A percentile compares a stretch with the other conserved stretches of the same genome.
Evolutionary conservation across 768 basidiomycete genomes (phyloP).

Genomic region (Polyporus arcularius): DNA sequence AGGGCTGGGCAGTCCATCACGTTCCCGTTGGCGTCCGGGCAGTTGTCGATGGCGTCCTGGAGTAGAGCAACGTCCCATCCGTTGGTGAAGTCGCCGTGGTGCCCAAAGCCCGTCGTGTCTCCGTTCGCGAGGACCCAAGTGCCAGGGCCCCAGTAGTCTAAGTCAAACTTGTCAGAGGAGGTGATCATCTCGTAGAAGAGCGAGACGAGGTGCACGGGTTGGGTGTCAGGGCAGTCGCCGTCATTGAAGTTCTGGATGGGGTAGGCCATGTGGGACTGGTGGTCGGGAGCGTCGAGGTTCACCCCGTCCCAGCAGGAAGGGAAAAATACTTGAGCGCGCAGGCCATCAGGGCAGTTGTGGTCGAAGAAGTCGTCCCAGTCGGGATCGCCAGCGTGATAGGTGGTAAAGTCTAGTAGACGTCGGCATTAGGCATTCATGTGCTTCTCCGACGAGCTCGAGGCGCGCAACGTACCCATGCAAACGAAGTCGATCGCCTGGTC

Average conservation of each 20-base stretch:
- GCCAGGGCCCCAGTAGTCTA: constrained; percentile 20
- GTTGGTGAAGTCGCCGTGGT: constrained; percentile 28
- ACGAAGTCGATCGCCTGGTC: constrained; percentile 37
- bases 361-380: constrained; percentile 20
- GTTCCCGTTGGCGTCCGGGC: constrained; percentile 27
- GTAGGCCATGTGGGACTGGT: constrained; percentile 42
- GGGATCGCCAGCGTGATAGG: constrained; percentile 19
- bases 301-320: constrained; percentile 41
- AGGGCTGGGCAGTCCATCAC: constrained; percentile 24
- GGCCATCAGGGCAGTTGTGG: constrained; percentile 28
- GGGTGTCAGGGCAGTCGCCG: constrained; percentile 24
- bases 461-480: constrained; percentile 22
- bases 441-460: background rate
- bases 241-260: constrained; percentile 26
- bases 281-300: constrained; percentile 39
- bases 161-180: constrained; percentile 13
- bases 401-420: constrained; percentile 15
- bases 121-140: constrained; percentile 26
- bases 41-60: constrained; percentile 26
- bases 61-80: constrained; percentile 26
- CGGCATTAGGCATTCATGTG: constrained; percentile 1
- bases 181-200: constrained; percentile 29
- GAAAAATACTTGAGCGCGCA: constrained; percentile 35
- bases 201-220: constrained; percentile 27
- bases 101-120: constrained; percentile 25